Evolutionary conservation across 768 basidiomycete species (phyloP).

Genomic region (Rhodotorula babjevae): DNA sequence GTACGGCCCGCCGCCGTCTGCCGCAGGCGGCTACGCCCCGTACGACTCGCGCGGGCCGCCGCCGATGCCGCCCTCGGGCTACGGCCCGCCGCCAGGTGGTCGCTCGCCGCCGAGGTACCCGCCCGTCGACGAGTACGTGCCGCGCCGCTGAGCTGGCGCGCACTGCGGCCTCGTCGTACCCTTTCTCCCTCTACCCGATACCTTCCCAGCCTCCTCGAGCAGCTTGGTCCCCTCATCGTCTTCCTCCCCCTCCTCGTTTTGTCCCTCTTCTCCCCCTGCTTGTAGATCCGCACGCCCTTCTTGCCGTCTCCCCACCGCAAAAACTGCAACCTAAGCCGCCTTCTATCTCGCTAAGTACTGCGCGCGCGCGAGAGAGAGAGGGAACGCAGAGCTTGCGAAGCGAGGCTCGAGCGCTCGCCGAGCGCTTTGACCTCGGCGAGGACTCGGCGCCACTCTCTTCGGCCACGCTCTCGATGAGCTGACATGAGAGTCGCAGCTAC

Average conservation of each 20-base stretch:
- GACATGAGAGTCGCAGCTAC: no score
- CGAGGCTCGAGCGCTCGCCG: background rate
- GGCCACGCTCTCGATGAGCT: no score
- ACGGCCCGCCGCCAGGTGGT: constrained; percentile 12
- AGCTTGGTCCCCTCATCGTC: background rate
- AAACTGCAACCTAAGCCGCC: background rate
- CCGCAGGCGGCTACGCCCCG: constrained; percentile 14
- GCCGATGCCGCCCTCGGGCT: background rate
- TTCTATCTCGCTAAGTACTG: no score
- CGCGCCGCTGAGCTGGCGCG: constrained; percentile 10
- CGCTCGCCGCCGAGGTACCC: constrained; percentile 30
- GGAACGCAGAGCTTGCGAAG: no score
- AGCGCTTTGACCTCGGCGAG: no score
- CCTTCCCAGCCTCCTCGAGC: background rate
- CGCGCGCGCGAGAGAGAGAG: no score
- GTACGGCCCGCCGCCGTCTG: background rate
- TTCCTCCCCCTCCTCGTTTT: background rate
- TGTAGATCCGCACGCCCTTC: background rate
- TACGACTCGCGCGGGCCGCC: constrained; percentile 17
- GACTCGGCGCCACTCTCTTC: no score
- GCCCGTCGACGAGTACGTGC: constrained; percentile 16
- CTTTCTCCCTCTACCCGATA: background rate
- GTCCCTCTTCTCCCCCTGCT: no score
- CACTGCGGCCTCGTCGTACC: background rate
- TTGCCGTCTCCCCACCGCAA: background rate